Base-by-base conservation (phyloP, 2,329 filamentous ascomycete genomes). In the Colletotrichum limetticola region DNA sequence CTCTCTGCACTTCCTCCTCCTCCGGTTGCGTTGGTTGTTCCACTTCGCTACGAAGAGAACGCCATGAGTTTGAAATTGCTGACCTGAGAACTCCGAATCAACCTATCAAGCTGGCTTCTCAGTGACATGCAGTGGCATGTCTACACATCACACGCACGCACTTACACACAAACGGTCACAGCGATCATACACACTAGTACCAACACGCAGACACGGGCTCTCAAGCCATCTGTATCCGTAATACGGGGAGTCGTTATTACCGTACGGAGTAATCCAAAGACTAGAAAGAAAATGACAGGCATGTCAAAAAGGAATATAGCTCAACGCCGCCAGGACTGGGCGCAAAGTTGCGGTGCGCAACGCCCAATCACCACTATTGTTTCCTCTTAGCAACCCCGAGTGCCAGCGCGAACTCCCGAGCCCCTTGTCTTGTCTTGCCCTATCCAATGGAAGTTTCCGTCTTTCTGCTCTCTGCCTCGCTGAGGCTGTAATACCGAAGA, bases 201-300 rank as follows among this genome's bases (percentile, higher is more conserved):
- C 52, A 46, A 35, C 59, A 53, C 70, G 57, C 66, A 55, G 66
- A 70, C 70, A 16, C 8, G 42, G 42, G 42, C 30, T 55, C 24
- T 49, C 63, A 56, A 66, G 52, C 32, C 57, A 32, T 12, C 32
- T 26, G 28, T 35, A 11, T n/a, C 55, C 4, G 28, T 57, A 56
- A 70, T 19, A 70, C 64, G 49, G 14, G 14, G 62, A 46, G 30
- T 28, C 42, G 19, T 26, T 37, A 19, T 32, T 42, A 24, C 42
- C 5, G 19, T 16, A 32, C 32, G 32, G 32, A 35, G 32, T 35
- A 19, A 42, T 42, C 6, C n/a, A 63, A 35, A 26, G n/a, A 32
- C 14, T n/a, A 16, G 11, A 24, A 35, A 22, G 30, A 53, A 55
- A 19, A 16, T 63, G 60, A 26, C 55, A 68, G 24, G 28, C 42